Evolutionary conservation across 202 grass and related monocot species (phyloP).

Genomic region (Digitaria exilis): DNA sequence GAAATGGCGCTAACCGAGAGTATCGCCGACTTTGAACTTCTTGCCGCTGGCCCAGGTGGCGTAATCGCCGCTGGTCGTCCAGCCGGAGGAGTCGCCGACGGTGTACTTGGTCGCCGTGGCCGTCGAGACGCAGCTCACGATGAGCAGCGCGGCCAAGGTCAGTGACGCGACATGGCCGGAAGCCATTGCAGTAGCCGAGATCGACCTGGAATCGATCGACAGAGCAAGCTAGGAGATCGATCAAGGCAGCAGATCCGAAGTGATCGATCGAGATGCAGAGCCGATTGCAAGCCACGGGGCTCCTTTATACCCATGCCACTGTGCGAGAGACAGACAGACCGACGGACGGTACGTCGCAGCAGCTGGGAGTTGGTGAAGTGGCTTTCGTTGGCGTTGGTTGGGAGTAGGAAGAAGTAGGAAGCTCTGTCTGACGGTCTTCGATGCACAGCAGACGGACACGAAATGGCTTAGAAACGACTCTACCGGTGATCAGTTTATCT

Average conservation of each 20-base stretch:
- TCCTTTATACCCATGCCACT: slow-evolving; percentile 42
- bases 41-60: slow-evolving; percentile 66
- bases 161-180: slow-evolving; percentile 7
- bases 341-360: slow-evolving; percentile 23
- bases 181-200: slow-evolving; percentile 21
- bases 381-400: slow-evolving; percentile 58
- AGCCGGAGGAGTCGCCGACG: slow-evolving; percentile 79
- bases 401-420: slow-evolving; percentile 38
- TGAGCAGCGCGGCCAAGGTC: slow-evolving; percentile 50
- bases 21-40: slow-evolving; percentile 57
- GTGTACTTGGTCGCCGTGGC: slow-evolving; percentile 62
- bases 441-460: background rate
- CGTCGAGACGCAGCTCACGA: slow-evolving; percentile 38
- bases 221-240: background rate
- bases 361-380: slow-evolving; percentile 54
- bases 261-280: slow-evolving; percentile 8
- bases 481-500: background rate
- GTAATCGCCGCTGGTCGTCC: slow-evolving; percentile 67
- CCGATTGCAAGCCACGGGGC: background rate
- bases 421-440: background rate
- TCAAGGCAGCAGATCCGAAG: background rate
- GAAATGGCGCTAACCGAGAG: slow-evolving; percentile 50
- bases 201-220: background rate
- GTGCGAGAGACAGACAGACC: background rate
- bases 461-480: slow-evolving; percentile 50